These are phyloP conservation scores for Aspergillus versicolor DNA, from an alignment of 2,329 filamentous ascomycete species.

Conservation along the genomic window DNA sequence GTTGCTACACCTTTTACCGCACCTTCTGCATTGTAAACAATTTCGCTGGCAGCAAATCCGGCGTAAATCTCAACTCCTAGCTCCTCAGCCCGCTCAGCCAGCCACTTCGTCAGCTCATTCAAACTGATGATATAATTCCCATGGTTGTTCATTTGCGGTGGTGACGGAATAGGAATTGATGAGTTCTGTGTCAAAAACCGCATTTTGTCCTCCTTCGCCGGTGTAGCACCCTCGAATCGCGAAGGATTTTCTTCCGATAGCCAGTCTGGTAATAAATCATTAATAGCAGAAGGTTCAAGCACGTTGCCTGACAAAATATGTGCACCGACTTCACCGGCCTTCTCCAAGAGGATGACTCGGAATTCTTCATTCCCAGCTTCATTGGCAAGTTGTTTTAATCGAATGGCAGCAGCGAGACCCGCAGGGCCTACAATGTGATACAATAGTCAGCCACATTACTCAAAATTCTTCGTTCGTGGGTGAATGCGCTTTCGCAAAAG, in stretches of 20 bases:
- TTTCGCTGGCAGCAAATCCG: slow-evolving; percentile 90
- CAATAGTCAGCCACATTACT: slow-evolving; percentile 9
- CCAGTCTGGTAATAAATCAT: slow-evolving; percentile 94
- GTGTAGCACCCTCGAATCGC: slow-evolving; percentile 83
- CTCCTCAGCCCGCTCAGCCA: slow-evolving; percentile 95
- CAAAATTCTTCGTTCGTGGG: background rate
- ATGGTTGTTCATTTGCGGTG: slow-evolving; percentile 97
- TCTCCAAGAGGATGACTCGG: slow-evolving; percentile 86
- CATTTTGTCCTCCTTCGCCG: slow-evolving; percentile 83
- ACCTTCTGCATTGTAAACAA: slow-evolving; percentile 82
- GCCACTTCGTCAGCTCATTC: slow-evolving; percentile 93
- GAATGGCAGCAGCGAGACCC: slow-evolving; percentile 88
- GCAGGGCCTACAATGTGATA: slow-evolving; percentile 64
- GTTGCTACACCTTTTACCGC: slow-evolving; percentile 93
- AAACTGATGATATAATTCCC: slow-evolving; percentile 97
- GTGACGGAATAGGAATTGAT: slow-evolving; percentile 77
- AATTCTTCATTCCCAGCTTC: slow-evolving; percentile 96
- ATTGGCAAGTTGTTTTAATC: slow-evolving; percentile 91
- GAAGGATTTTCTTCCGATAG: slow-evolving; percentile 82
- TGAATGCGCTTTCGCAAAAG: background rate
- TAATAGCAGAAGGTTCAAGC: slow-evolving; percentile 81
- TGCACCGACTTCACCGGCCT: slow-evolving; percentile 89
- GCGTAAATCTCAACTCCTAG: slow-evolving; percentile 94
- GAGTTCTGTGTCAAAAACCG: slow-evolving; percentile 83
- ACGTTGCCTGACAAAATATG: slow-evolving; percentile 97